Percentiles rank a stretch among this genome's conserved stretches.
Conservation (phyloP, 1,139 yeast genomes). For the Blastobotrys niveus region DNA sequence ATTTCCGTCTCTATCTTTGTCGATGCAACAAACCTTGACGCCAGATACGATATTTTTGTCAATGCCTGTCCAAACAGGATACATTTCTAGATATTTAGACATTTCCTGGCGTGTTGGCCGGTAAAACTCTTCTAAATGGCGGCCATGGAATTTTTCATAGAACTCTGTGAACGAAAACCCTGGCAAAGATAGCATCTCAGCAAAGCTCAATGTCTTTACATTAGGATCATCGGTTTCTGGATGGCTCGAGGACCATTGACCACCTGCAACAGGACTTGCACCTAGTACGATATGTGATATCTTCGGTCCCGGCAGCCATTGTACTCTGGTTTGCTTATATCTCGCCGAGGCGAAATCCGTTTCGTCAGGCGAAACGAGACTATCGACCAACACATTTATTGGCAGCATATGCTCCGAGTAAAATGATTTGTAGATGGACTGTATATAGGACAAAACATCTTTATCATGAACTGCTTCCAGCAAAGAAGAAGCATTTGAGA, state of each 20-base stretch:
- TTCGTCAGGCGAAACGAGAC: conserved; percentile 31
- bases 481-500: conserved; percentile 15
- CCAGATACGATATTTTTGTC: conserved; percentile 9
- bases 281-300: conserved; percentile 8
- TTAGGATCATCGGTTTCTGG: conserved; percentile 21
- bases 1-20: conserved; percentile 2
- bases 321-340: conserved; percentile 25
- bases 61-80: conserved; percentile 27
- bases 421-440: conserved; percentile 23
- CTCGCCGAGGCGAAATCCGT: conserved; percentile 23
- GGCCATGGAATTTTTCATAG: conserved; percentile 17
- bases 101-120: conserved; percentile 33
- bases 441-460: conserved; percentile 23
- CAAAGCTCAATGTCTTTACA: conserved; percentile 31
- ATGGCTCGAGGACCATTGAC: conserved; percentile 33
- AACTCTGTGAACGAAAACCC: conserved; percentile 30
- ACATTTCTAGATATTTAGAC: conserved; percentile 29
- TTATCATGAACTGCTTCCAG: conserved; percentile 25
- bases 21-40: conserved; percentile 21
- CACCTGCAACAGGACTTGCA: conserved; percentile 24
- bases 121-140: conserved; percentile 21
- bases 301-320: conserved; percentile 22
- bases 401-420: conserved; percentile 27
- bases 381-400: conserved; percentile 30
- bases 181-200: conserved; percentile 36